Evolutionary conservation across 2,329 filamentous ascomycete genomes (phyloP).

Genomic region (Amesomyces nigricolor): DNA sequence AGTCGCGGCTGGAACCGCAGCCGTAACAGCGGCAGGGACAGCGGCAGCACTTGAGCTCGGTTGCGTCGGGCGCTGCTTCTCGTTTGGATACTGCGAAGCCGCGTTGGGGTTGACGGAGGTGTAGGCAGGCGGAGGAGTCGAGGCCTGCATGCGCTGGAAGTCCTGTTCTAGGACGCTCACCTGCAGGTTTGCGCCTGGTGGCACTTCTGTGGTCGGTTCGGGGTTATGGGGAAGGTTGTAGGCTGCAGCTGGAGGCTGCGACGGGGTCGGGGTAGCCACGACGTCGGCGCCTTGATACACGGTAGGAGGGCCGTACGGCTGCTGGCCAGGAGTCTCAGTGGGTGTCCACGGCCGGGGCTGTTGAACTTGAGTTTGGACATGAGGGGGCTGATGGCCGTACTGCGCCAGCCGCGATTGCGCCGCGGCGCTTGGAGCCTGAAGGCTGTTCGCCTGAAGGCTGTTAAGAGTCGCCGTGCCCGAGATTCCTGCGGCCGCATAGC

Average conservation of each 20-base stretch:
- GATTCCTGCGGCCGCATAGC: constrained; percentile 87
- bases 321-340: constrained; percentile 79
- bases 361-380: constrained; percentile 33
- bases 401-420: constrained; percentile 76
- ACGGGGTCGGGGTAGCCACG: constrained; percentile 56
- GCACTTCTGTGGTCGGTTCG: constrained; percentile 30
- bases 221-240: constrained; percentile 42
- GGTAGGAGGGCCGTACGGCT: constrained; percentile 82
- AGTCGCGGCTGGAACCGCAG: constrained; percentile 5
- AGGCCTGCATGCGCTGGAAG: constrained; percentile 73
- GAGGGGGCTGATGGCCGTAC: constrained; percentile 55
- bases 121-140: constrained; percentile 92
- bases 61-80: constrained; percentile 59
- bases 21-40: constrained; percentile 1
- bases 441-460: constrained; percentile 61
- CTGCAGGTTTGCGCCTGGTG: constrained; percentile 39
- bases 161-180: constrained; percentile 78
- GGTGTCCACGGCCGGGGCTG: constrained; percentile 81
- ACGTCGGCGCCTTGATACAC: constrained; percentile 84
- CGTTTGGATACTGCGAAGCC: constrained; percentile 66
- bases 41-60: constrained; percentile 27
- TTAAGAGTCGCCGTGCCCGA: constrained; percentile 78
- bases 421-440: constrained; percentile 67
- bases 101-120: constrained; percentile 61
- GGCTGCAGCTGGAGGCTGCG: constrained; percentile 34